Evolutionary conservation across 2,329 filamentous ascomycete genomes (phyloP).

Genomic region (Fusarium haematococcum): DNA sequence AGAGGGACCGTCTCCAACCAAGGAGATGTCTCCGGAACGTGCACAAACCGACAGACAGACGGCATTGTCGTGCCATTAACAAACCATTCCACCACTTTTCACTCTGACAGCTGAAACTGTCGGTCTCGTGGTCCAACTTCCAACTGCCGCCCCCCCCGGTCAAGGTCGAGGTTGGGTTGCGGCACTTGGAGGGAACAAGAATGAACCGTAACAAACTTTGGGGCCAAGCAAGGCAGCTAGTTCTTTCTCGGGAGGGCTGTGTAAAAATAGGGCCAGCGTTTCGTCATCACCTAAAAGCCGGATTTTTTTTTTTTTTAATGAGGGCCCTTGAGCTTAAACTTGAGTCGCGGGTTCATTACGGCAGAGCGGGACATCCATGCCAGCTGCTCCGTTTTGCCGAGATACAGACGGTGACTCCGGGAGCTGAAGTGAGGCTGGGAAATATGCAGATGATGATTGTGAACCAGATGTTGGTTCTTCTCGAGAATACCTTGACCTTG

Average conservation of each 20-base stretch:
- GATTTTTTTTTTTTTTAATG: not conserved
- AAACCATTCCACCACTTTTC: not conserved
- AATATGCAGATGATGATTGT: not conserved
- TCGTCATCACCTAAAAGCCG: not conserved
- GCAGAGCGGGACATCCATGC: not conserved
- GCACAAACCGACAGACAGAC: not conserved
- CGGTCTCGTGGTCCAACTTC: not conserved
- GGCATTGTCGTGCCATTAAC: not conserved
- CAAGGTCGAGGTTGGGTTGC: not conserved
- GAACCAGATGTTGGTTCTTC: not conserved
- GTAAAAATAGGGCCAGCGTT: not conserved
- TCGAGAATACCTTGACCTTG: not conserved
- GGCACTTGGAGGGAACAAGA: not conserved
- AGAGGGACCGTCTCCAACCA: not conserved
- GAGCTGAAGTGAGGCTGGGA: not conserved
- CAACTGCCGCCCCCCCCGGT: not conserved
- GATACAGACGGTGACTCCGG: not conserved
- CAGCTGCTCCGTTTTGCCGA: not conserved
- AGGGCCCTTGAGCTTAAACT: not conserved
- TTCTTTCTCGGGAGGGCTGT: not conserved
- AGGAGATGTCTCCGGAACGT: not conserved
- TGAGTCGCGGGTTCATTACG: not conserved
- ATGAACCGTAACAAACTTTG: constrained; percentile 4
- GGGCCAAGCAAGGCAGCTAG: not conserved
- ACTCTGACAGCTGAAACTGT: not conserved